Evolutionary conservation across 2,329 filamentous ascomycete species (phyloP), one percentile per base, ranked within the genome.

Genomic region (Botrytis fabae): DNA sequence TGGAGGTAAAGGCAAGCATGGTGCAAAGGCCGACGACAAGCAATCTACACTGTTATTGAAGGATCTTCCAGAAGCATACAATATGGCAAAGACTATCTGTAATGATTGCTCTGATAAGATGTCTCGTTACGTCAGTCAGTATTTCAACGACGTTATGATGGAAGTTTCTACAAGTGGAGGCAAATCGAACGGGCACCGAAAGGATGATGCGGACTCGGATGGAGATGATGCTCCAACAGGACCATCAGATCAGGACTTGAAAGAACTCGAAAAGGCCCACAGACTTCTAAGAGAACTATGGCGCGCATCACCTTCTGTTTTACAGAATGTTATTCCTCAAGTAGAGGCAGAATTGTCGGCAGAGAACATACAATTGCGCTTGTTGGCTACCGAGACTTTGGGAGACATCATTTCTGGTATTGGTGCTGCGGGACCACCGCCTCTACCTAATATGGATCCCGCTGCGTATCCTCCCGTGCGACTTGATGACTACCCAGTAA

Each of bases 131-230:
- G 92, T 98, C 72, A 95, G 94, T 77, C 94, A 97, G 80, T 99
- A 98, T 82, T 99, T 99, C 81, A 97, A 94, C 82, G 94, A 97
- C 73, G 94, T 98, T 69, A 97, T 99, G 73, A 90, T 98, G 75
- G 94, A 98, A 80, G 93, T 94, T 5, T 94, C 91, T 54, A 86
- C 89, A 63, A 84, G 84, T 54, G 76, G 71, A 38, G 72, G 77
- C 16, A 85, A 87, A 77, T 76, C 85, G 71, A 91, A 90, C 75
- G 88, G 88, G 7, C 85, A 84, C 74, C 81, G 84, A 73, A 84
- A 82, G 72, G 78, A 87, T 74, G 87, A 86, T 28, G 88, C 88
- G 40, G 91, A 92, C 32, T 87, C 85, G 0, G 88, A 92, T 74
- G 90, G 92, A 66, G 89, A 93, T 70, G 86, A 88, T 64, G 82